Evolutionary conservation across 2,329 filamentous ascomycete genomes (phyloP), one percentile per base, ranked within the genome.

Genomic region (Exophiala lecanii-corni): DNA sequence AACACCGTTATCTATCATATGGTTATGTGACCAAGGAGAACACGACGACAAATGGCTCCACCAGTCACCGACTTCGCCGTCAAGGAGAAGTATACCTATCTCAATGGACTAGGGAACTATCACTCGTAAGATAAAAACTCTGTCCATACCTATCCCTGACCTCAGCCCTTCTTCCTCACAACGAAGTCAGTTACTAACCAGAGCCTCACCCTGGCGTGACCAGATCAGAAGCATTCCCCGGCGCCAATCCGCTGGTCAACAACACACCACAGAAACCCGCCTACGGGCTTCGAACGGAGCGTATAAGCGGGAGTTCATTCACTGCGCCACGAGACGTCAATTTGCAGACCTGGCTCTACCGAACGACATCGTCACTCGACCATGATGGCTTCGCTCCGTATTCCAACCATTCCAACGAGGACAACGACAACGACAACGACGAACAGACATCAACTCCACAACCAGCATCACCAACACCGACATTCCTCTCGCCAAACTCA

Each of bases 341-440:
- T 58, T 72, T 75, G 57, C 76, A 79, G 55, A 68, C 75, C 47
- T 79, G 75, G 76, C 64, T 79, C 13, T 78, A 79, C 53, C 71
- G 76, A 25, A 71, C 75, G 45, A 65, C 75, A 2, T 75, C 76
- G 4, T 74, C 75, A 2, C 73, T 73, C 34, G 71, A 72, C 7
- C 76, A 79, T 59, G 67, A 25, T 9, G 42, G 35, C 19, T 53
- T 48, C 25, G 30, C 31, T 10, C 48, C 41, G 3, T 47, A 51
- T 17, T 17, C 33, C 23, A 5, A 9, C 13, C n/a, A 33, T n/a
- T 26, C 30, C 6, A 17, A 42, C n/a, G 31, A 15, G 10, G 12
- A 30, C 5, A 28, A n/a, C 3, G 66, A 72, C 40, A 69, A 76
- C 47, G 70, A 69, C 13, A 58, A 60, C 21, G 31, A 38, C 18